These are phyloP conservation scores for Sphagnum magellanicum DNA, from an alignment of 228 moss, liverwort and hornwort species.

Conservation along the genomic window DNA sequence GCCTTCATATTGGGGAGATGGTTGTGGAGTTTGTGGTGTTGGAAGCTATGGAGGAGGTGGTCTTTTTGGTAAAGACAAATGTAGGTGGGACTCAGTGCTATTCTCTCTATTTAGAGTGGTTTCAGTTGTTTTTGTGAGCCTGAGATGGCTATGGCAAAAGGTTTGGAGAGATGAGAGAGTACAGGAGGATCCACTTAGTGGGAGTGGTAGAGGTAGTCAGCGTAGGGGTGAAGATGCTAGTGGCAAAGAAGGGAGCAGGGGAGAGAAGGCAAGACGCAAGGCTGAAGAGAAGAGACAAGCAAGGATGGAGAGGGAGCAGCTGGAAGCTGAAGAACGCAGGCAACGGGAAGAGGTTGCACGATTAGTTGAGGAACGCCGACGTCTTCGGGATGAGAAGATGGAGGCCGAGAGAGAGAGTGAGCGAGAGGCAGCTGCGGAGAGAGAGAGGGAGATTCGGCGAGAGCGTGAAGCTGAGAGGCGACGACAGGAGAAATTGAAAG, in stretches of 20 bases:
- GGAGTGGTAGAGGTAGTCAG: constrained; percentile 39
- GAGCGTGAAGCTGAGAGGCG: constrained; percentile 65
- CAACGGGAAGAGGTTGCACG: constrained; percentile 83
- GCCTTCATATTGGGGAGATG: constrained; percentile 31
- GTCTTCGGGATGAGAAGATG: constrained; percentile 64
- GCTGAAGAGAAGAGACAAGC: constrained; percentile 82
- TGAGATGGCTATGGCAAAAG: constrained; percentile 56
- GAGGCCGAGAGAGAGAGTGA: constrained; percentile 71
- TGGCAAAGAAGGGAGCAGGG: constrained; percentile 57
- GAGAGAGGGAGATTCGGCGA: constrained; percentile 55
- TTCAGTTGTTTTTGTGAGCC: constrained; percentile 46
- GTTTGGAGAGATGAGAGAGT: constrained; percentile 44
- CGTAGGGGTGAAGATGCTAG: constrained; percentile 56
- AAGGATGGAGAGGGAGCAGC: constrained; percentile 63
- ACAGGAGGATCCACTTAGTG: constrained; percentile 38
- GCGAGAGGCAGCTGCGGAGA: constrained; percentile 61
- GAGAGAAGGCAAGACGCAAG: constrained; percentile 71
- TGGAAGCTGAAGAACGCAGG: constrained; percentile 74
- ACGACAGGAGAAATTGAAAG: constrained; percentile 60
- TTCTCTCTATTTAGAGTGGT: constrained; percentile 43
- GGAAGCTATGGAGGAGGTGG: constrained; percentile 32
- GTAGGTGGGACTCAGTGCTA: constrained; percentile 31
- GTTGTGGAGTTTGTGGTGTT: constrained; percentile 18
- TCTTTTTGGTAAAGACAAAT: constrained; percentile 47
- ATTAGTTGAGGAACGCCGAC: constrained; percentile 68